phyloP scores from a whole-genome alignment of 805 yeast species.

The Pichia kluyveri region DNA sequence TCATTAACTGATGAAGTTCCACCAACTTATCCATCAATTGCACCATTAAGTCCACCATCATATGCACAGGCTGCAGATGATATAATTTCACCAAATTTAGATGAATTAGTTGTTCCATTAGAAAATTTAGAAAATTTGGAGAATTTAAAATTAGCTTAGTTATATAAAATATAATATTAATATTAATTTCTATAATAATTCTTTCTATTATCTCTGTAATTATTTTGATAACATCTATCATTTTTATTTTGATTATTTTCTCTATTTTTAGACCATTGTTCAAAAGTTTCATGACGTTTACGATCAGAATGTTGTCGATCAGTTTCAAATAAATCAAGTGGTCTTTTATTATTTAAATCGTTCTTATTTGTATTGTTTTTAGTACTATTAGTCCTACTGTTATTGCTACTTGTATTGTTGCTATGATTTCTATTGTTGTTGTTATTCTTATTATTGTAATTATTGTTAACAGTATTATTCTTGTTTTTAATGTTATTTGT shows the following conservation, averaged over 20 bases:
- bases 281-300: not conserved
- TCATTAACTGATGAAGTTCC: slow-evolving; percentile 99
- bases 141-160: too few relatives aligned
- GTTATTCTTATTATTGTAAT: not conserved
- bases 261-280: not conserved
- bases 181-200: too few relatives aligned
- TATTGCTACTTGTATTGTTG: not conserved
- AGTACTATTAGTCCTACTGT: not conserved
- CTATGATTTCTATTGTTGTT: not conserved
- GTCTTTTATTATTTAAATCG: not conserved
- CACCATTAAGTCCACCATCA: slow-evolving; percentile 79
- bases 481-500: not conserved
- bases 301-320: not conserved
- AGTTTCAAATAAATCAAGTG: not conserved
- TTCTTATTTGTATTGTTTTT: too few relatives aligned
- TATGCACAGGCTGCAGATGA: slow-evolving; percentile 36
- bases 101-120: slow-evolving; percentile 18
- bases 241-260: not conserved
- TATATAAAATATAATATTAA: too few relatives aligned
- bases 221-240: not conserved
- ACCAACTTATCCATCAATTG: slow-evolving; percentile 83
- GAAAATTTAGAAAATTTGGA: not conserved
- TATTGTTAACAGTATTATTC: not conserved
- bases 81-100: slow-evolving; percentile 10
- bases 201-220: not conserved